These are phyloP conservation scores for Mycosphaerelloides madeirae DNA, from an alignment of 2,329 filamentous ascomycete species.

Conservation along the genomic window DNA sequence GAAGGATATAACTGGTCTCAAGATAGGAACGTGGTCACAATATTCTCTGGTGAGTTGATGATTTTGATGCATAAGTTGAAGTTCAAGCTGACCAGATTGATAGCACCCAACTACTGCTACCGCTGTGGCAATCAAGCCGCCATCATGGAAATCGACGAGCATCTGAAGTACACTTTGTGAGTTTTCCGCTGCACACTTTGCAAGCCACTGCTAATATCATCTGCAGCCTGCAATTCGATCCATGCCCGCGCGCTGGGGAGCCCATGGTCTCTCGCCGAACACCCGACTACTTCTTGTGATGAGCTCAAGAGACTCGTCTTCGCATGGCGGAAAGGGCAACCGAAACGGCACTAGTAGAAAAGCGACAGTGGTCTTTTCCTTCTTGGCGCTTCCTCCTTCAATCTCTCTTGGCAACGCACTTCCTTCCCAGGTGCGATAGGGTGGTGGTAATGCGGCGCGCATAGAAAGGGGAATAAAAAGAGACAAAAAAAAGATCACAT, in stretches of 20 bases:
- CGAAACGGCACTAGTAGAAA: neutral
- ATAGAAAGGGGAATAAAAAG: too few relatives aligned
- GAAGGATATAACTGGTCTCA: slow-evolving; percentile 99
- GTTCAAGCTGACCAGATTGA: slow-evolving; percentile 27
- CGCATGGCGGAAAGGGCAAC: neutral
- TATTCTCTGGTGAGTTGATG: slow-evolving; percentile 72
- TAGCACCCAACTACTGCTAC: slow-evolving; percentile 78
- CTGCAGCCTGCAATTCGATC: slow-evolving; percentile 92
- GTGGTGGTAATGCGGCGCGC: too few relatives aligned
- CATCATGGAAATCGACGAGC: slow-evolving; percentile 99
- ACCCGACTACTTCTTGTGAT: slow-evolving; percentile 96
- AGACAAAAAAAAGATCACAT: too few relatives aligned
- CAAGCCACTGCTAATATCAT: neutral
- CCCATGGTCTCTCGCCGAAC: slow-evolving; percentile 96
- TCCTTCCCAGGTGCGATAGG: too few relatives aligned
- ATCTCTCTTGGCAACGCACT: too few relatives aligned
- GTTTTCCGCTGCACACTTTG: neutral
- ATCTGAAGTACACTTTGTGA: slow-evolving; percentile 98
- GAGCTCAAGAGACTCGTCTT: neutral
- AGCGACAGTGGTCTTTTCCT: neutral
- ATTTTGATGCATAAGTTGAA: neutral
- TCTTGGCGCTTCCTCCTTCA: neutral
- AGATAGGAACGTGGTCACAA: slow-evolving; percentile 95
- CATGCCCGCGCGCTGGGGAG: slow-evolving; percentile 92
- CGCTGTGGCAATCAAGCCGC: slow-evolving; percentile 97